Evolutionary conservation across 2,329 filamentous ascomycete species (phyloP).

Genomic region (Aspergillus felis): DNA sequence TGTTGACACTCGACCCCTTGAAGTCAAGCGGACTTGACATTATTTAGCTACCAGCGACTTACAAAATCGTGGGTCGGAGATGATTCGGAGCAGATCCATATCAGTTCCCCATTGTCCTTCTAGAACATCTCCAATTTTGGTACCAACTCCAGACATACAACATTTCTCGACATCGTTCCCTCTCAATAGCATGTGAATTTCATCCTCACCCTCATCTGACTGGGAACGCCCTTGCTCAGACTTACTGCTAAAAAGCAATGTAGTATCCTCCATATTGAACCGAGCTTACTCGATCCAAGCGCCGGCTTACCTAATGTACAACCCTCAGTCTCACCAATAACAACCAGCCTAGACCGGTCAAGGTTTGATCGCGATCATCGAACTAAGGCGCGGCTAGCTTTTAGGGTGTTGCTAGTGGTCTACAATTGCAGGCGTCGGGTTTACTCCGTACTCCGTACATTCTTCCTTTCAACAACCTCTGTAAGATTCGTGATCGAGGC

Average conservation of each 20-base stretch:
- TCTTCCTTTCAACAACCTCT: background rate
- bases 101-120: background rate
- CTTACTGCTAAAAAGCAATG: background rate
- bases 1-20: background rate
- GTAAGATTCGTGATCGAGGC: background rate
- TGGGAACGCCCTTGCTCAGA: background rate
- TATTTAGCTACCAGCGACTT: too few relatives aligned
- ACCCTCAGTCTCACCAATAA: background rate
- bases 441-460: background rate
- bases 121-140: background rate
- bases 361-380: background rate
- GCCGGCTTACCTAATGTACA: background rate
- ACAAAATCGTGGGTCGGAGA: background rate
- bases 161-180: background rate
- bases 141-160: background rate
- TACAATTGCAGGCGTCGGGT: too few relatives aligned
- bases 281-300: background rate
- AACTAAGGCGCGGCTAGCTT: background rate
- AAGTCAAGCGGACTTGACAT: too few relatives aligned
- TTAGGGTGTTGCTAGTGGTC: background rate
- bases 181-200: background rate
- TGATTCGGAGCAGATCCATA: background rate
- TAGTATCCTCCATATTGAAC: background rate
- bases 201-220: background rate
- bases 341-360: background rate